These are phyloP conservation scores for Colletotrichum cereale DNA, from an alignment of 2,329 filamentous ascomycete genomes.

Conservation along the genomic window DNA sequence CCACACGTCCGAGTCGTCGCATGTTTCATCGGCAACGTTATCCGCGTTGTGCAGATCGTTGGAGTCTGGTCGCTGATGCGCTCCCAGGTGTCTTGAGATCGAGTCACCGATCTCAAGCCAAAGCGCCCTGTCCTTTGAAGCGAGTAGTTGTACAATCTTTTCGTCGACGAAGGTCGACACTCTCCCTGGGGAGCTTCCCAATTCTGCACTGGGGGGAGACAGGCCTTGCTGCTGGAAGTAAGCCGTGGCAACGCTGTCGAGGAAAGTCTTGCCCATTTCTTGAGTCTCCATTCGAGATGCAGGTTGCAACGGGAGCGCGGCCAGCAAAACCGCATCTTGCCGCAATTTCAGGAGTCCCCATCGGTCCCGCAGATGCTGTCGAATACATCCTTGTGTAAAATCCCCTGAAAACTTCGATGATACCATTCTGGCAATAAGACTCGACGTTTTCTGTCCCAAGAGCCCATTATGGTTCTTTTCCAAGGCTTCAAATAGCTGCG, in stretches of 20 bases:
- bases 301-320: slow-evolving; percentile 88
- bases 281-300: not conserved
- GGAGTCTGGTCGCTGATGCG: too few relatives aligned
- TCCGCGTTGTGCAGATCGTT: too few relatives aligned
- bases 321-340: slow-evolving; percentile 89
- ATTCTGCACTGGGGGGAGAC: too few relatives aligned
- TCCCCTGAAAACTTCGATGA: not conserved
- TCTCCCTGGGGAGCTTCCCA: not conserved
- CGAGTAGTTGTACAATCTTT: too few relatives aligned
- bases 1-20: slow-evolving; percentile 95
- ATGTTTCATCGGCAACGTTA: not conserved
- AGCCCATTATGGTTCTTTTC: slow-evolving; percentile 84
- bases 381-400: not conserved
- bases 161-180: not conserved
- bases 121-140: too few relatives aligned
- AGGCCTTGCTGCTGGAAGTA: not conserved
- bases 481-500: slow-evolving; percentile 58
- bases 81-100: too few relatives aligned
- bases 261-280: not conserved
- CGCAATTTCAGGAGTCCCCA: slow-evolving; percentile 52
- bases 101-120: too few relatives aligned
- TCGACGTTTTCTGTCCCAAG: slow-evolving; percentile 92
- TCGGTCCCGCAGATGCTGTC: not conserved
- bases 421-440: slow-evolving; percentile 68
- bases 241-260: not conserved